Conservation (phyloP, 371 early-diverging fungal species). For the Enteropsectra breve region DNA sequence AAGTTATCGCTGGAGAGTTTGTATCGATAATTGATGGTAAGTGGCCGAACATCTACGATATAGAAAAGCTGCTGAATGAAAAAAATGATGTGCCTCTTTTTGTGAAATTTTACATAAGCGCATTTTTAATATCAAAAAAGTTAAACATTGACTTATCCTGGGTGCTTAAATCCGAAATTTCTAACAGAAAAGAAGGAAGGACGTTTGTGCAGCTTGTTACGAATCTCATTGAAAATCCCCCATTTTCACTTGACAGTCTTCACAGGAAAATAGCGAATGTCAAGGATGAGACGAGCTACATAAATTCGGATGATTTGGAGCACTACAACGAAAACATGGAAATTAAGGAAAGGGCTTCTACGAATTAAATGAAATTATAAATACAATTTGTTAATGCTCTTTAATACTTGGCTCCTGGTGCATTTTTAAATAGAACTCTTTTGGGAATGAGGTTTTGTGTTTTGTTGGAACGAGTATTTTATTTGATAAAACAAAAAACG, state of each 20-base stretch:
- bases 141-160: slow-evolving; percentile 49
- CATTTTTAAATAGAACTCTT: too few species aligned
- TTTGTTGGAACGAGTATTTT: too few species aligned
- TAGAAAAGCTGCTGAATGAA: background rate
- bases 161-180: slow-evolving; percentile 32
- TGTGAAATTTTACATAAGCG: slow-evolving; percentile 51
- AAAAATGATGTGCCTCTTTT: slow-evolving; percentile 32
- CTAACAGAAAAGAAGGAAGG: slow-evolving; percentile 45
- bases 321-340: slow-evolving; percentile 29
- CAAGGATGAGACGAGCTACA: slow-evolving; percentile 18
- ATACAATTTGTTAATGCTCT: too few species aligned
- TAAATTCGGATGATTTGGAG: slow-evolving; percentile 4
- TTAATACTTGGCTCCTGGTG: too few species aligned
- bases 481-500: too few species aligned
- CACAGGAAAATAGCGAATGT: slow-evolving; percentile 24
- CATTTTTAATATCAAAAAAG: slow-evolving; percentile 45
- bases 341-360: too few species aligned
- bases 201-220: slow-evolving; percentile 47
- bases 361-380: too few species aligned
- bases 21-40: slow-evolving; percentile 8
- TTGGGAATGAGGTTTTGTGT: too few species aligned
- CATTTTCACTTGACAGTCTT: slow-evolving; percentile 44
- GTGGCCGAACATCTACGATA: background rate
- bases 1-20: slow-evolving; percentile 1
- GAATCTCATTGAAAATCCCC: slow-evolving; percentile 48